Percentiles rank a stretch among this genome's conserved stretches.
Evolutionary conservation across 306 rosid genomes (phyloP).

Genomic region (Medicago arabica): DNA sequence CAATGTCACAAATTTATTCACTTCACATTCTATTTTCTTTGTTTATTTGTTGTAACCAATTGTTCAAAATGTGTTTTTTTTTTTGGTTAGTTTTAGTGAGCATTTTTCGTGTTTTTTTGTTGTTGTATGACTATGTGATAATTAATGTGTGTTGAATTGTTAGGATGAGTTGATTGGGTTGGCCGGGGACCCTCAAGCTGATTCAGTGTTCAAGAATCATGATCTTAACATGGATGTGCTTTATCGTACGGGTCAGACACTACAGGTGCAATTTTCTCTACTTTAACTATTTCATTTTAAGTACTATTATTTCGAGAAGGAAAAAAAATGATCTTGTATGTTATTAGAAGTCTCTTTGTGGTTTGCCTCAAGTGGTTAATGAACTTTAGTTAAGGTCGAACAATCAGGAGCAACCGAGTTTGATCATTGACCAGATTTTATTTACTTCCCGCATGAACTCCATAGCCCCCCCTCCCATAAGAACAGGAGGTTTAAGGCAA

Average conservation of each 20-base stretch:
- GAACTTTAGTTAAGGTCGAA: not conserved
- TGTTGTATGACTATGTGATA: constrained; percentile 14
- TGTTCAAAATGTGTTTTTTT: not conserved
- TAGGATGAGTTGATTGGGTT: constrained; percentile 88
- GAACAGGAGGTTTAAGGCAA: not conserved
- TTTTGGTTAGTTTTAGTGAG: not conserved
- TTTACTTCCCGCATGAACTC: too few relatives aligned
- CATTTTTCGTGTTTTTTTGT: not conserved
- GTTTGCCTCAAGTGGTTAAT: not conserved
- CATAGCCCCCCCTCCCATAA: not conserved
- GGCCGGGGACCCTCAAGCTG: constrained; percentile 67
- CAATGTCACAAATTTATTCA: constrained; percentile 3
- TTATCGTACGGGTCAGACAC: constrained; percentile 88
- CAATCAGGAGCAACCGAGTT: not conserved
- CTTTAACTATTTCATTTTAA: constrained; percentile 13
- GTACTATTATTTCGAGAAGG: not conserved
- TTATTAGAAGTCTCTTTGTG: not conserved
- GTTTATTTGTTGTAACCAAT: not conserved
- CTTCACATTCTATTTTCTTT: not conserved
- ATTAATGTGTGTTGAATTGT: constrained; percentile 41
- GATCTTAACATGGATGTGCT: constrained; percentile 81
- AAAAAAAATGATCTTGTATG: not conserved
- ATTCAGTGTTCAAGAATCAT: constrained; percentile 70
- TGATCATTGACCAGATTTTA: not conserved
- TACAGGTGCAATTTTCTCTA: constrained; percentile 59